A percentile compares a stretch with the other conserved stretches of the same genome.
phyloP scores from a whole-genome alignment of 2,329 filamentous ascomycete genomes.

The Triangularia verruculosa region DNA sequence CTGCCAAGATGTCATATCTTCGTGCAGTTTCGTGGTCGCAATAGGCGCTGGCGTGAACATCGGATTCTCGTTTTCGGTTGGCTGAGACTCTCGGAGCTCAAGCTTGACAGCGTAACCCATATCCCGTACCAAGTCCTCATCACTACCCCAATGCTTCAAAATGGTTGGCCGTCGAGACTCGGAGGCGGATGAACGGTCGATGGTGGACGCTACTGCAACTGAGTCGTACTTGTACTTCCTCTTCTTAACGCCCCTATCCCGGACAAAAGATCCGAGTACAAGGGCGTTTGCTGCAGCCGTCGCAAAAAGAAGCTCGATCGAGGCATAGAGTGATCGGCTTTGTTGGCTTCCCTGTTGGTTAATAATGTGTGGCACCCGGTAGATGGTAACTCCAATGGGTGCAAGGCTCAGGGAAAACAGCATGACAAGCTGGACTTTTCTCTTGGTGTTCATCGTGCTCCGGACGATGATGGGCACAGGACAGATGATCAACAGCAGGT shows the following conservation, averaged over 20 bases:
- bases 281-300: constrained; percentile 84
- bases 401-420: constrained; percentile 83
- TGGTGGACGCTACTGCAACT: constrained; percentile 55
- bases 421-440: constrained; percentile 74
- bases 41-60: constrained; percentile 38
- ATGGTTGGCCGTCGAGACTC: constrained; percentile 47
- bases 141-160: constrained; percentile 76
- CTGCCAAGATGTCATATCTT: constrained; percentile 47
- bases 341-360: constrained; percentile 70
- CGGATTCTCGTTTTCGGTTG: constrained; percentile 16
- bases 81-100: constrained; percentile 44
- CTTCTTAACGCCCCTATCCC: constrained; percentile 88
- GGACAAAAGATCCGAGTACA: constrained; percentile 86
- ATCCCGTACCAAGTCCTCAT: constrained; percentile 82
- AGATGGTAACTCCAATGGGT: constrained; percentile 75
- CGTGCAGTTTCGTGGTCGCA: constrained; percentile 26
- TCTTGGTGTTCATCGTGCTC: constrained; percentile 71
- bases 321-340: constrained; percentile 83
- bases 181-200: constrained; percentile 46
- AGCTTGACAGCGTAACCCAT: constrained; percentile 67
- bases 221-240: constrained; percentile 71
- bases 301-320: constrained; percentile 85
- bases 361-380: constrained; percentile 78
- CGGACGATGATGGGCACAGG: constrained; percentile 84
- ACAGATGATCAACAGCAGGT: constrained; percentile 81